phyloP scores from a whole-genome alignment of 73 alveolate genomes.

The Paramecium sexaurelia region DNA sequence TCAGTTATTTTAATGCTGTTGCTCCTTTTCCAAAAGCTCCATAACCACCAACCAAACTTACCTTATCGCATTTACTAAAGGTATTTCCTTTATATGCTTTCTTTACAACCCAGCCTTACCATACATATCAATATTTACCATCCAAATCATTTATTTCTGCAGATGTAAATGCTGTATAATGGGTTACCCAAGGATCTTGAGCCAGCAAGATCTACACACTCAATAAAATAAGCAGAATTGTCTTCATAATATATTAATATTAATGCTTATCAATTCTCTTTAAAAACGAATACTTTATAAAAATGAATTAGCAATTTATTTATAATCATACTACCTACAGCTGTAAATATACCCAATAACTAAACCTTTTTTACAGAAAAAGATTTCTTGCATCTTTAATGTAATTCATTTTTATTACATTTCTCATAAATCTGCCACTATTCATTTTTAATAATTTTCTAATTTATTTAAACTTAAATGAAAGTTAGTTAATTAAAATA shows the following conservation, averaged over 20 bases:
- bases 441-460: no score
- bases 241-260: slow-evolving; percentile 52
- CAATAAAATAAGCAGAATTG: background rate
- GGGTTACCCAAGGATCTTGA: slow-evolving; percentile 40
- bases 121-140: slow-evolving; percentile 17
- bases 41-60: slow-evolving; percentile 40
- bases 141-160: slow-evolving; percentile 54
- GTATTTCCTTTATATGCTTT: slow-evolving; percentile 6
- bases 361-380: no score
- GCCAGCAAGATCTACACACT: background rate
- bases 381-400: background rate
- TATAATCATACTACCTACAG: background rate
- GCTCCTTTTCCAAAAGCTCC: slow-evolving; percentile 53
- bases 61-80: background rate
- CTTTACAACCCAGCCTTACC: slow-evolving; percentile 51
- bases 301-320: background rate
- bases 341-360: no score
- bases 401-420: background rate
- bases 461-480: no score
- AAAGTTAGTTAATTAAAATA: no score
- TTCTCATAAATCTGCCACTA: no score
- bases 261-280: slow-evolving; percentile 2
- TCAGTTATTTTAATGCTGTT: slow-evolving; percentile 43
- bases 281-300: slow-evolving; percentile 53
- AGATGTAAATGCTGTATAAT: slow-evolving; percentile 5